Evolutionary conservation across 2,329 filamentous ascomycete species (phyloP), one percentile per base, ranked within the genome.

Genomic region (Fusarium newnesense): DNA sequence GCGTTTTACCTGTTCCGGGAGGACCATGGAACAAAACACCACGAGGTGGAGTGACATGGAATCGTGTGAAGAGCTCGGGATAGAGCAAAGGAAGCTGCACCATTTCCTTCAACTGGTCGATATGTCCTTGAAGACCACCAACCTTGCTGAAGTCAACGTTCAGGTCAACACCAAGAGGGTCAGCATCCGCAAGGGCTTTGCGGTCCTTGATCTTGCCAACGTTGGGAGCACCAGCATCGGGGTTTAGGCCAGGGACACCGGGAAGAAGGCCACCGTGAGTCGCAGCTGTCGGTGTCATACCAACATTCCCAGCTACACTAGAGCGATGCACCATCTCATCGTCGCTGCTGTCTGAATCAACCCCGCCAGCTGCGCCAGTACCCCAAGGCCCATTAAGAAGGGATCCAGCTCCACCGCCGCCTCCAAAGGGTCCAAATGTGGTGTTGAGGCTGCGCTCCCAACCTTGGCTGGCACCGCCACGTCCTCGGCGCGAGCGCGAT

Each of bases 21-120:
- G 96, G 96, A 39, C 96, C 96, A 80, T 99, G 96, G 83, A 99
- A 99, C 67, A 99, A 84, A 5, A 99, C 97, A 81, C 96, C 96
- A 60, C 97, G 91, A 18, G 96, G 96, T 16, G 96, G 96, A 4
- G 95, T 97, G 67, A 98, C 94, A 75, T 97, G 92, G 81, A 98
- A 97, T 70, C 91, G 92, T 72, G 92, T 88, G 81, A 98, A 99
- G 46, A 98, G 91, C 81, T 99, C 96, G 0, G 96, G 96, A 79
- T 99, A 99, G 10, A 98, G 88, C 26, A 99, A 85, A 5, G 96
- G 96, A 69, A 99, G 88, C 74, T 96, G 93, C 24, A 99, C 96
- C 96, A 99, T 99, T 84, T 99, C 96, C 83, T 99, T 98, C 70
- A 99, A 87, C 81, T 98, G 94, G 80, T 98, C 95, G 79, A 99